A percentile compares a stretch with the other conserved stretches of the same genome.
Conservation (phyloP, 2,329 filamentous ascomycete species). For the Laburnicola sp. region DNA sequence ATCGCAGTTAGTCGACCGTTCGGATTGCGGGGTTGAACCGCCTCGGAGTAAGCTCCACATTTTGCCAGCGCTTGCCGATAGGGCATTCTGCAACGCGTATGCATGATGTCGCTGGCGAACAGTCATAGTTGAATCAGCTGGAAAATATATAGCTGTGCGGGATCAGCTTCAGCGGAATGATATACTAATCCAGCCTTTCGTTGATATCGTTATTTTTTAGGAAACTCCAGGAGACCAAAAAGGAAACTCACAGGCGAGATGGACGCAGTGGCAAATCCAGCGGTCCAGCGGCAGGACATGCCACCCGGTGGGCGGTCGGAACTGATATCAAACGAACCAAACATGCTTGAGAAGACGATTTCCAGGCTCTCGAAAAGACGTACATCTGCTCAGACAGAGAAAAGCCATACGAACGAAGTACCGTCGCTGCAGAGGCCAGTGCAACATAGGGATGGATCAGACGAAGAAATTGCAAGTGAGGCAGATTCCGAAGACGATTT, state of each 20-base stretch:
- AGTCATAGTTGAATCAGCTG: not conserved
- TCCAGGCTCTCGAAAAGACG: constrained; percentile 13
- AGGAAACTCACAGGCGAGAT: constrained; percentile 15
- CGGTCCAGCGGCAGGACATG: constrained; percentile 28
- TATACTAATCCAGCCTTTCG: too few relatives aligned
- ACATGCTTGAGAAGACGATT: constrained; percentile 17
- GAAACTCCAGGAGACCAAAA: too few relatives aligned
- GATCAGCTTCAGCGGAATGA: too few relatives aligned
- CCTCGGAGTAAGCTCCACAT: constrained; percentile 3
- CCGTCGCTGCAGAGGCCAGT: not conserved
- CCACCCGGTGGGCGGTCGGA: constrained; percentile 10
- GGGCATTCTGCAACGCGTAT: not conserved
- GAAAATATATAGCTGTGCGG: not conserved
- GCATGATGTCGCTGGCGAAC: not conserved
- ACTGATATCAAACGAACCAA: constrained; percentile 14
- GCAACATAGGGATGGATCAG: not conserved
- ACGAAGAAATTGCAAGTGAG: constrained; percentile 15
- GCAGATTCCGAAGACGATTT: constrained; percentile 34
- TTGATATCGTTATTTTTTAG: too few relatives aligned
- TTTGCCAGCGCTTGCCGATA: not conserved
- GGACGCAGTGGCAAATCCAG: constrained; percentile 34
- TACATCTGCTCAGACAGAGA: constrained; percentile 7
- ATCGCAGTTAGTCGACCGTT: constrained; percentile 7
- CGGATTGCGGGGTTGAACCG: constrained; percentile 1
- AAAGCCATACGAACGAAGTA: constrained; percentile 19